Percentiles rank a stretch among this genome's conserved stretches.
phyloP scores from a whole-genome alignment of 139 green algal genomes.

The Protoeuglena noctilucae region DNA sequence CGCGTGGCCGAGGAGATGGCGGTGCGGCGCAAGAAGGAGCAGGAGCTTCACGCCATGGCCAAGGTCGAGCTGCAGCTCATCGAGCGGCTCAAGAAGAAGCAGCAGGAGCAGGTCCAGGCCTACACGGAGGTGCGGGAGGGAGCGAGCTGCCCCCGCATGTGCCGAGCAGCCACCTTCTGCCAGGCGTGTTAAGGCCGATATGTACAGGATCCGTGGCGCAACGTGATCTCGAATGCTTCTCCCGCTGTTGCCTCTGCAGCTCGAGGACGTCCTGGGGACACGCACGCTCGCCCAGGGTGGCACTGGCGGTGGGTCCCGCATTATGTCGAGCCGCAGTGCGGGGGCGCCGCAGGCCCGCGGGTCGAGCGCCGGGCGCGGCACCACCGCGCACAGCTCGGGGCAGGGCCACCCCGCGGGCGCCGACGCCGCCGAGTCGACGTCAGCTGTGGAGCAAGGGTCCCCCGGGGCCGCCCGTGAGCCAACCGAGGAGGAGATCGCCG shows the following conservation, averaged over 20 bases:
- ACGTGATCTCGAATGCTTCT: too few species aligned
- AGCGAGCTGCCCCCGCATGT: constrained; percentile 17
- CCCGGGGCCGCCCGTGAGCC: too few species aligned
- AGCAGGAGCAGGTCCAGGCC: constrained; percentile 35
- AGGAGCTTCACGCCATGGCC: constrained; percentile 35
- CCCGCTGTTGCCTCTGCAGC: too few species aligned
- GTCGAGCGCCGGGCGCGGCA: too few species aligned
- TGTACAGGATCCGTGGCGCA: constrained; percentile 19
- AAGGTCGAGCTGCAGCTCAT: constrained; percentile 47
- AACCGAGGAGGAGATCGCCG: background rate
- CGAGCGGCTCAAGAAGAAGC: constrained; percentile 41
- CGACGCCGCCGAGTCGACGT: background rate
- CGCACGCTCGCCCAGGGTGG: constrained; percentile 29
- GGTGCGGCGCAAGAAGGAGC: constrained; percentile 33
- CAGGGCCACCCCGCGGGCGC: background rate
- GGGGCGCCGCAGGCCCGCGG: too few species aligned
- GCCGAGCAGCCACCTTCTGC: background rate
- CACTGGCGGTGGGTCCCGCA: constrained; percentile 11
- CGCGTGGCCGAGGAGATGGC: constrained; percentile 41
- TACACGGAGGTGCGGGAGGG: constrained; percentile 41
- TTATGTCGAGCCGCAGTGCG: too few species aligned
- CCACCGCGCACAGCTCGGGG: background rate
- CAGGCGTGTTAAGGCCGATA: background rate
- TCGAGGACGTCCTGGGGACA: constrained; percentile 33
- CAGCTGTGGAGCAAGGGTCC: too few species aligned